Conservation (phyloP, 2,329 filamentous ascomycete genomes). For the Talaromyces sp. region DNA sequence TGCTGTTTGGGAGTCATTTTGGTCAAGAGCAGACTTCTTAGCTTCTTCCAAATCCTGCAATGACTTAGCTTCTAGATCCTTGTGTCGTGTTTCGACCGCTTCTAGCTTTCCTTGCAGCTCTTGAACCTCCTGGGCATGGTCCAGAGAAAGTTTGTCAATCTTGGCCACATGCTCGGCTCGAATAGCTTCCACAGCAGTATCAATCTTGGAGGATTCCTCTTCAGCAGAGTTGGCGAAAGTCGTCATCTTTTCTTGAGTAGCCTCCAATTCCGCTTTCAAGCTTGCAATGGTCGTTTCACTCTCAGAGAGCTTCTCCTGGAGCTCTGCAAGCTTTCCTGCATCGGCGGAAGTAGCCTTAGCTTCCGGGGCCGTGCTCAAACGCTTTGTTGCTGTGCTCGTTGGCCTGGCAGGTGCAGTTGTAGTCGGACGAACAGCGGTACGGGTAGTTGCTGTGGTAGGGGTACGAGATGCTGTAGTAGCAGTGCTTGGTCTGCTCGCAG, state of each 20-base stretch:
- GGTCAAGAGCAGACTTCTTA: constrained; percentile 32
- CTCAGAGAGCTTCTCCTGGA: constrained; percentile 36
- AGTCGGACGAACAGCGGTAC: constrained; percentile 25
- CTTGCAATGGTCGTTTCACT: constrained; percentile 34
- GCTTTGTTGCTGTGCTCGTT: constrained; percentile 28
- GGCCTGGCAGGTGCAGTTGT: constrained; percentile 22
- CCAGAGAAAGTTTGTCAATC: constrained; percentile 30
- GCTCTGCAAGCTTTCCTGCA: constrained; percentile 32
- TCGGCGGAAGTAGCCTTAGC: constrained; percentile 27
- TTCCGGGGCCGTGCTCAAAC: constrained; percentile 35
- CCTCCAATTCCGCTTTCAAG: constrained; percentile 33
- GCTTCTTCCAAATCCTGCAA: constrained; percentile 39
- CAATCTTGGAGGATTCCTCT: constrained; percentile 24
- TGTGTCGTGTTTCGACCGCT: constrained; percentile 35
- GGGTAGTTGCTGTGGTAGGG: constrained; percentile 24
- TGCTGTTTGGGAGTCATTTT: constrained; percentile 35
- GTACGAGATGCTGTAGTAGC: constrained; percentile 24
- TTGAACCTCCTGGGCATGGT: constrained; percentile 33
- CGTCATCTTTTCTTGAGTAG: constrained; percentile 34
- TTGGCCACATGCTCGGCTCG: constrained; percentile 33
- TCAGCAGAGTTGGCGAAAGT: constrained; percentile 28
- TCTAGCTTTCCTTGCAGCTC: constrained; percentile 32
- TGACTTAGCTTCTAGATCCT: constrained; percentile 37
- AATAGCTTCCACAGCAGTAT: constrained; percentile 27
- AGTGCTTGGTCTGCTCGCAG: constrained; percentile 10